Evolutionary conservation across 2,329 filamentous ascomycete genomes (phyloP).

Genomic region (Pseudogymnoascus sp.): DNA sequence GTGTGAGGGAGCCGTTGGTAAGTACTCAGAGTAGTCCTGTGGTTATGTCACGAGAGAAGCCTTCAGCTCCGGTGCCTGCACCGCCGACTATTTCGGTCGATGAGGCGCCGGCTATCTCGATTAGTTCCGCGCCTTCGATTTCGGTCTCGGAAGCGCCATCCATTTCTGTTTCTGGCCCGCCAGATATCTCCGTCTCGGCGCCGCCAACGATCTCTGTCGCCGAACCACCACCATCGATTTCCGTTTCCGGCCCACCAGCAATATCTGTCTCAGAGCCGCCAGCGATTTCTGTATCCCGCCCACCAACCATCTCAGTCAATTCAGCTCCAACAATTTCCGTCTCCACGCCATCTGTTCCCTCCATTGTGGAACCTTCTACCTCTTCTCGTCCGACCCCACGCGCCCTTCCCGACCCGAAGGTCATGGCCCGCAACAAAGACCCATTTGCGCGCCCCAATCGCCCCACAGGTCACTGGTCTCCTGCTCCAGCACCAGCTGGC

Average conservation of each 20-base stretch:
- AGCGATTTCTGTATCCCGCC: constrained; percentile 24
- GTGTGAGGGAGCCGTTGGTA: neutral
- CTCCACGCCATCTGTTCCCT: constrained; percentile 30
- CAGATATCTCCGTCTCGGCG: constrained; percentile 42
- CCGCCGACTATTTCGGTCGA: neutral
- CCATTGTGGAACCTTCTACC: constrained; percentile 19
- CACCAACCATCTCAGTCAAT: constrained; percentile 43
- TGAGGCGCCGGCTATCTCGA: neutral
- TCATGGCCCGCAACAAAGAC: constrained; percentile 32
- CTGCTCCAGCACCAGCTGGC: constrained; percentile 34
- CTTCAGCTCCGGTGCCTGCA: neutral
- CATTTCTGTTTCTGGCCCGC: constrained; percentile 22
- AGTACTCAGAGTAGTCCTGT: neutral
- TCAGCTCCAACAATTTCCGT: constrained; percentile 30
- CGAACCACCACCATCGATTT: constrained; percentile 29
- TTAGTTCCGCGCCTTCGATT: constrained; percentile 23
- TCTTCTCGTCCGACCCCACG: constrained; percentile 21
- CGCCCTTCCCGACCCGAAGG: constrained; percentile 34
- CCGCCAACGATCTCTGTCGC: constrained; percentile 25
- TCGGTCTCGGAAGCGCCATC: constrained; percentile 26
- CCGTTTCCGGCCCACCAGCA: constrained; percentile 23
- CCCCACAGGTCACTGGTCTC: constrained; percentile 46
- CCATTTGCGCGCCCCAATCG: constrained; percentile 22
- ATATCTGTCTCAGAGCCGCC: too few species aligned
- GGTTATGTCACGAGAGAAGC: neutral